Evolutionary conservation across 208 protist species (phyloP), one percentile per base, ranked within the genome.

Genomic region (Trypanosoma avium): DNA sequence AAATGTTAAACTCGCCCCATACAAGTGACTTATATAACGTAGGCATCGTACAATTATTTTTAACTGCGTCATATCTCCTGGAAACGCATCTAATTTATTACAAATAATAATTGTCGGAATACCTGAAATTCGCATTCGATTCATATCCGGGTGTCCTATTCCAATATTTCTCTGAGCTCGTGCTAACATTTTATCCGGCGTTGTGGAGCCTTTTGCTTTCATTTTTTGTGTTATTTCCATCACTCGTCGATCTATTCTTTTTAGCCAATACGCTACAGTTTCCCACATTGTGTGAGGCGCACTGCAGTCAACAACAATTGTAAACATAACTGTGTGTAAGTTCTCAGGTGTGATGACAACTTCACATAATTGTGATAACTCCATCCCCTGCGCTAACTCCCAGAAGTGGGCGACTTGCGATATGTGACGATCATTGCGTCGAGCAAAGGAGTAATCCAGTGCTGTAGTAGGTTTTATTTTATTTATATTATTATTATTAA

Each of bases 331-430:
- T 15, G 78, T 67, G 61, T 97, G 92, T 1, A 97, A 66, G 70
- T 92, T 94, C 35, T 97, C 90, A 8, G 90, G 76, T 3, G 79
- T 92, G 9, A 97, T 48, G 9, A 95, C 85, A 33, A 96, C 84
- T n/a, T 97, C 89, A 9, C 86, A 74, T 57, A 97, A 75, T 63
- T 90, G 79, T 19, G 80, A 67, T 24, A 97, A 68, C 38, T 94
- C 82, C 49, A 61, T 84, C 6, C 88, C 90, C 61, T 94, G 88
- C 17, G 84, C 92, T 27, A 97, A 77, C 59, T 97, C 90, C 90
- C 90, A 97, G 55, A 97, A 93, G 67, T 97, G 88, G 0, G 90
- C 88, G 19, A 94, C 75, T 68, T 93, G 85, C 17, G 81, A 75
- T 29, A 84, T 65, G 40, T 90, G 86, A 4, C 87, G 78, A 45